phyloP scores from a whole-genome alignment of 805 yeast species.

The Barnettozyma californica region DNA sequence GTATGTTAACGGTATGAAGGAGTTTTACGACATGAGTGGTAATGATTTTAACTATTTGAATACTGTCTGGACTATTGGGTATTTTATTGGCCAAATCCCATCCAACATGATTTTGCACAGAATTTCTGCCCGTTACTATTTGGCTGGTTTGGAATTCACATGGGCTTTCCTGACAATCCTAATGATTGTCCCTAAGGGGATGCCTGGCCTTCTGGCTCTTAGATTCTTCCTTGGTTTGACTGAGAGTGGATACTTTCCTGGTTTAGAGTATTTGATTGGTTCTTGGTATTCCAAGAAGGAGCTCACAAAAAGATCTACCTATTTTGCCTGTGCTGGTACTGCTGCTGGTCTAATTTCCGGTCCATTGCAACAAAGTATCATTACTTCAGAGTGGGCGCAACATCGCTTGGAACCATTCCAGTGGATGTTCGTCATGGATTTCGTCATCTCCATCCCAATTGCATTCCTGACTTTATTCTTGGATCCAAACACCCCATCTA shows the following conservation, averaged over 20 bases:
- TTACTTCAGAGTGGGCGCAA: conserved; percentile 23
- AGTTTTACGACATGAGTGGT: conserved; percentile 34
- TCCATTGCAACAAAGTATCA: conserved; percentile 32
- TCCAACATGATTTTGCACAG: conserved; percentile 36
- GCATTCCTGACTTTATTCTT: conserved; percentile 38
- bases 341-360: conserved; percentile 35
- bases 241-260: conserved; percentile 46
- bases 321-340: conserved; percentile 31
- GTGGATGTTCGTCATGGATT: conserved; percentile 45
- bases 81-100: conserved; percentile 45
- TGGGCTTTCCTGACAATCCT: conserved; percentile 39
- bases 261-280: conserved; percentile 39
- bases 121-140: conserved; percentile 37
- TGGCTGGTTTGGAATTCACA: conserved; percentile 38
- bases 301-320: conserved; percentile 31
- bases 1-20: conserved; percentile 43
- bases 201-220: conserved; percentile 28
- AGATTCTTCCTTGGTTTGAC: conserved; percentile 38
- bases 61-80: conserved; percentile 44
- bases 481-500: conserved; percentile 44
- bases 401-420: conserved; percentile 33
- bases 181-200: conserved; percentile 26
- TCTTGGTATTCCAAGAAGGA: conserved; percentile 32
- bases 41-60: conserved; percentile 40
- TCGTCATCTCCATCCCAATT: conserved; percentile 36